A percentile compares a stretch with the other conserved stretches of the same genome.
Conservation (phyloP, 2,329 filamentous ascomycete genomes). For the Geoglossum cookeanum region DNA sequence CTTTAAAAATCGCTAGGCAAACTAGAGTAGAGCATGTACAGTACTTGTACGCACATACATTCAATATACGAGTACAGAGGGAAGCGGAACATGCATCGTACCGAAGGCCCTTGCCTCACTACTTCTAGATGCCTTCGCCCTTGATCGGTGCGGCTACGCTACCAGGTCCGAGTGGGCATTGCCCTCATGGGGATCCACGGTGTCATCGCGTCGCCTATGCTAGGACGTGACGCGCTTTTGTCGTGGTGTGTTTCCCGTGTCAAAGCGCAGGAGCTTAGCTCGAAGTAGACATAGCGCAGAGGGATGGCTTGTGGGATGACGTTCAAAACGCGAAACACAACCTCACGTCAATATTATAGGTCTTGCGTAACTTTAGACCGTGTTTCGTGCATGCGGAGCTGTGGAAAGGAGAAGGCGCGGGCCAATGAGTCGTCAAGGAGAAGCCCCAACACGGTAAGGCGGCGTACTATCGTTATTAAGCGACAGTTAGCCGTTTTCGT, state of each 20-base stretch:
- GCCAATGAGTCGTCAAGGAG: neutral
- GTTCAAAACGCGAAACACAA: neutral
- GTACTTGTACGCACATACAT: neutral
- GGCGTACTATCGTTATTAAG: neutral
- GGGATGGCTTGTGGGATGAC: neutral
- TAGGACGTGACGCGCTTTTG: neutral
- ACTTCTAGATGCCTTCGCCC: neutral
- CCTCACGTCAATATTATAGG: neutral
- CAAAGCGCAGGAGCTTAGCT: neutral
- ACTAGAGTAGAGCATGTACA: neutral
- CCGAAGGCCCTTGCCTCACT: neutral
- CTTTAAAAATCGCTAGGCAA: no score
- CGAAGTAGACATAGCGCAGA: neutral
- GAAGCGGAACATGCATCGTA: neutral
- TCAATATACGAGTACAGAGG: neutral
- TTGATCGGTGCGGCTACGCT: neutral
- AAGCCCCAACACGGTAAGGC: neutral
- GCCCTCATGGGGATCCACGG: no score
- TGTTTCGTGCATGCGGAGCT: neutral
- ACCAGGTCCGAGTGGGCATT: neutral
- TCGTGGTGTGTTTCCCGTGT: neutral
- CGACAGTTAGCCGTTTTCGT: neutral
- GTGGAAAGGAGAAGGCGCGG: neutral
- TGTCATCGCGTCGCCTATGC: neutral
- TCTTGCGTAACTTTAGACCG: neutral